Percentiles rank a stretch among this genome's conserved stretches.
phyloP scores from a whole-genome alignment of 2,329 filamentous ascomycete genomes.

The Colletotrichum costaricense region DNA sequence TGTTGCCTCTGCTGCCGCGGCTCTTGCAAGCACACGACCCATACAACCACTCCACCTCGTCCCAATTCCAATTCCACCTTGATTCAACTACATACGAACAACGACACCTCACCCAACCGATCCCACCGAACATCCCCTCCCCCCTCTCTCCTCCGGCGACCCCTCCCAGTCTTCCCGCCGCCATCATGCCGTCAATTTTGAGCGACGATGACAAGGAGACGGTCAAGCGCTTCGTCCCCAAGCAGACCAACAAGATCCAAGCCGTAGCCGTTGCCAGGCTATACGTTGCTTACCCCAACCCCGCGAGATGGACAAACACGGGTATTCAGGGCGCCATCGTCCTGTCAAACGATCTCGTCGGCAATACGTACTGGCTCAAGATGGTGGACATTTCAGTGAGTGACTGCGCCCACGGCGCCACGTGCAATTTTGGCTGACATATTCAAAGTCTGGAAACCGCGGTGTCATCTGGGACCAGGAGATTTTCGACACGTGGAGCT shows the following conservation, averaged over 20 bases:
- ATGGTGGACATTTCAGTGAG: conserved; percentile 94
- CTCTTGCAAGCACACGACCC: conserved; percentile 32
- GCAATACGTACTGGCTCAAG: conserved; percentile 97
- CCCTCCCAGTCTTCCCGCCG: conserved; percentile 5
- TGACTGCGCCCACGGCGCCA: conserved; percentile 39
- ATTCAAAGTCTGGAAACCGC: conserved; percentile 74
- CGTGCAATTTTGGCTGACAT: conserved; percentile 35
- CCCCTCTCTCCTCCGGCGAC: background rate
- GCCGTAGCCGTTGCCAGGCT: conserved; percentile 93
- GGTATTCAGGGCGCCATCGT: conserved; percentile 93
- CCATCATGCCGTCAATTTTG: conserved; percentile 74
- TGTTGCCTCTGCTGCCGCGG: conserved; percentile 29
- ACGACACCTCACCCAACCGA: conserved; percentile 17
- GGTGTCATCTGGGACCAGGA: conserved; percentile 98
- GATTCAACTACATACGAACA: conserved; percentile 32
- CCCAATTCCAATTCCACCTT: conserved; percentile 28
- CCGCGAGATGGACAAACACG: conserved; percentile 90
- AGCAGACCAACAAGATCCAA: conserved; percentile 96
- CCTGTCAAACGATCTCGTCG: conserved; percentile 92
- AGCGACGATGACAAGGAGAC: conserved; percentile 95
- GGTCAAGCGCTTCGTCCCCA: conserved; percentile 93
- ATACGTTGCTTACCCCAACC: conserved; percentile 91
- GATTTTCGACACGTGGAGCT: conserved; percentile 93
- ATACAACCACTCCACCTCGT: conserved; percentile 29
- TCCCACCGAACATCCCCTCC: conserved; percentile 12